Conservation (phyloP, 257 asterid genomes). For the Mitragyna speciosa region DNA sequence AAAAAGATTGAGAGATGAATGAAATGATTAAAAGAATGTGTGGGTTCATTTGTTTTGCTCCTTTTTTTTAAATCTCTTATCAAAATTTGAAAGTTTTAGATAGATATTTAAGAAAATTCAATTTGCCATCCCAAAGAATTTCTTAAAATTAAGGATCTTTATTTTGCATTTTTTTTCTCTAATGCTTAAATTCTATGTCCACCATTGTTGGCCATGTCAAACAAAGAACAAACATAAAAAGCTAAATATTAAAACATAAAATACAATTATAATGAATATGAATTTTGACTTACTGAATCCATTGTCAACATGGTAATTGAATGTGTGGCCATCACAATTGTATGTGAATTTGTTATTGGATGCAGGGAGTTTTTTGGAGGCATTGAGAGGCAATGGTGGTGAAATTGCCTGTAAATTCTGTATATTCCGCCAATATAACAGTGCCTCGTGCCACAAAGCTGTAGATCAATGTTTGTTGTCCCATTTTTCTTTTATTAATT, state of each 20-base stretch:
- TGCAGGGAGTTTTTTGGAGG: constrained; percentile 50
- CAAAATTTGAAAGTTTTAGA: too few species aligned
- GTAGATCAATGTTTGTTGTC: constrained; percentile 48
- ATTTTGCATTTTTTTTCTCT: too few species aligned
- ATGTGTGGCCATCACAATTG: constrained; percentile 53
- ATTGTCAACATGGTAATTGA: constrained; percentile 51
- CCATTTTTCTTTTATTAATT: constrained; percentile 27
- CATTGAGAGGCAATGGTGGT: constrained; percentile 47
- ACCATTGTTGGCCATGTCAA: not conserved
- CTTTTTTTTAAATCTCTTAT: too few species aligned
- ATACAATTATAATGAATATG: not conserved
- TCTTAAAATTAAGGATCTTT: not conserved
- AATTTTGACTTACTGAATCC: constrained; percentile 48
- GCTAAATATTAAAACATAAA: not conserved
- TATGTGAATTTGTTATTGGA: constrained; percentile 48
- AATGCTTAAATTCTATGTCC: not conserved
- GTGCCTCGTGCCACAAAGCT: constrained; percentile 52
- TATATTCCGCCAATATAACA: constrained; percentile 45
- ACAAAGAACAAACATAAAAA: not conserved
- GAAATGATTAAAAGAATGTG: too few species aligned
- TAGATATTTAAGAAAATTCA: not conserved
- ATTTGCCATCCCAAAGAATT: not conserved
- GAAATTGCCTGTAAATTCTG: constrained; percentile 55
- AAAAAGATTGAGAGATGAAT: too few species aligned
- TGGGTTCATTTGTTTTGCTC: too few species aligned